Evolutionary conservation across 345 rosid genomes (phyloP).

Genomic region (Mangifera indica): DNA sequence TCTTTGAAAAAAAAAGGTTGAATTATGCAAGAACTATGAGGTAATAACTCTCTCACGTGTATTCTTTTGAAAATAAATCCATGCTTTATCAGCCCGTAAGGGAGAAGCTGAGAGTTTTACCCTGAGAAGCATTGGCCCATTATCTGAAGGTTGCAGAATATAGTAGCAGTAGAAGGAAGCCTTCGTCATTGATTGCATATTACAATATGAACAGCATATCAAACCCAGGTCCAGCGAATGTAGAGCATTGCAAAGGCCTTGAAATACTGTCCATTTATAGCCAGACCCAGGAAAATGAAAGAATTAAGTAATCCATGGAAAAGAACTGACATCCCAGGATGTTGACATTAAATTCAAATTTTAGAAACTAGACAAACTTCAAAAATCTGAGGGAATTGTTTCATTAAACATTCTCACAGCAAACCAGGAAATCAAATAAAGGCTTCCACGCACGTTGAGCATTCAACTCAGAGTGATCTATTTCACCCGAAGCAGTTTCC

Average conservation of each 20-base stretch:
- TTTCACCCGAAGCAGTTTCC: constrained; percentile 54
- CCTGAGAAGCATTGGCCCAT: constrained; percentile 92
- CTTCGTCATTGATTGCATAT: constrained; percentile 55
- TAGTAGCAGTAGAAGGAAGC: constrained; percentile 66
- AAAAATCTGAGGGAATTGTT: constrained; percentile 10
- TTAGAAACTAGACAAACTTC: constrained; percentile 15
- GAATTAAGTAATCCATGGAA: neutral
- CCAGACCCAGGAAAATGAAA: constrained; percentile 13
- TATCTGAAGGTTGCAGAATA: constrained; percentile 82
- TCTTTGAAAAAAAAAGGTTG: neutral
- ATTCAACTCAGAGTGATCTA: constrained; percentile 65
- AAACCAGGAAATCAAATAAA: constrained; percentile 8
- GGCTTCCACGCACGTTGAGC: constrained; percentile 53
- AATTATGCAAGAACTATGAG: neutral
- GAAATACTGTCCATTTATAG: constrained; percentile 55
- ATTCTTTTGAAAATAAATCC: constrained; percentile 6
- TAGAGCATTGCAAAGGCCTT: constrained; percentile 67
- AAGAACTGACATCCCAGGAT: neutral
- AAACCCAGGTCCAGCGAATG: constrained; percentile 79
- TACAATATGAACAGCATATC: constrained; percentile 67
- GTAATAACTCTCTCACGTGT: neutral
- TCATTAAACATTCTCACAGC: constrained; percentile 10
- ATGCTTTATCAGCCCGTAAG: constrained; percentile 7
- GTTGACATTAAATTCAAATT: constrained; percentile 5
- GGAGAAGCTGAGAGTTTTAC: constrained; percentile 37